phyloP scores from a whole-genome alignment of 345 rosid species.

The Hirschfeldia incana region DNA sequence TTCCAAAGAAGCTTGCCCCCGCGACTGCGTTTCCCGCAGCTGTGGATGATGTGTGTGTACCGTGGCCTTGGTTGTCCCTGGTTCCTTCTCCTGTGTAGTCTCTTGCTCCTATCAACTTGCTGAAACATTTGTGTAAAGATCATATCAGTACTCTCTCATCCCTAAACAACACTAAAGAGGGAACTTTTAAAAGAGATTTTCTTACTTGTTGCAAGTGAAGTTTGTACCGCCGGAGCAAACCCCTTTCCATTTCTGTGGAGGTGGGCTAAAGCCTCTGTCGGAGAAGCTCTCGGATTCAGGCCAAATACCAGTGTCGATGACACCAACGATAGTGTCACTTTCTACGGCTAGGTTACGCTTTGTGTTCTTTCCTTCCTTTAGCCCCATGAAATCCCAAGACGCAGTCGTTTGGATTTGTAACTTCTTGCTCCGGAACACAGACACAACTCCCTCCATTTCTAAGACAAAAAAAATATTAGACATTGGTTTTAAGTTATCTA shows the following conservation, averaged over 20 bases:
- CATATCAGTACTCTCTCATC: neutral
- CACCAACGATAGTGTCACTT: neutral
- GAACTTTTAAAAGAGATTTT: neutral
- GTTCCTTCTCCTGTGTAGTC: neutral
- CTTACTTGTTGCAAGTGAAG: neutral
- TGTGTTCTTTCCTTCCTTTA: neutral
- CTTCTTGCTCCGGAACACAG: neutral
- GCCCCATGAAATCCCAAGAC: neutral
- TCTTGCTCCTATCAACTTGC: neutral
- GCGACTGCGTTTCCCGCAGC: neutral
- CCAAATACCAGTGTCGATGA: neutral
- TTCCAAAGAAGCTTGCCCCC: neutral
- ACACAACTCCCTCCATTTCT: neutral
- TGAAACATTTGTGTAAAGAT: neutral
- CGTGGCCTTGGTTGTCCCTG: neutral
- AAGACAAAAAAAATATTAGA: neutral
- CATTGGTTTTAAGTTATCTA: neutral
- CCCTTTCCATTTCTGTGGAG: neutral
- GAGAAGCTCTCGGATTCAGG: neutral
- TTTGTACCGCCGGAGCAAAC: neutral
- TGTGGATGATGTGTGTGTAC: neutral
- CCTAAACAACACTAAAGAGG: neutral
- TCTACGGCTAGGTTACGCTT: neutral
- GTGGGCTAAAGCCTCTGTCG: neutral
- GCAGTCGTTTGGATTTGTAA: neutral